Base-by-base conservation (phyloP, 768 basidiomycete genomes). In the Pisolithus sp. region DNA sequence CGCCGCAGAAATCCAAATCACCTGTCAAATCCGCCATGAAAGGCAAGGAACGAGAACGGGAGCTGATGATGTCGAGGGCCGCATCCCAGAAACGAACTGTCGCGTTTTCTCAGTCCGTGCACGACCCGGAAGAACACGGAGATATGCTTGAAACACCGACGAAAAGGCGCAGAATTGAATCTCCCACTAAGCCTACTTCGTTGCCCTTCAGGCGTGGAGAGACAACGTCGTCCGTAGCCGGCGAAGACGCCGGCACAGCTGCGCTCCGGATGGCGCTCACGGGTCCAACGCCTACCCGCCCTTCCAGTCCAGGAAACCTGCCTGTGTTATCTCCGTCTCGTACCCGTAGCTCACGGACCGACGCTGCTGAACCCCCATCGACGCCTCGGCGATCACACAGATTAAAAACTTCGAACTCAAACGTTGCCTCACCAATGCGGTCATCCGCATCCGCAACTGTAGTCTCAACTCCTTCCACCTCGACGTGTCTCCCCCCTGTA, bases 111-210 rank as follows among this genome's bases (percentile, higher is more conserved):
- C 49, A 28, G 12, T 18, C 44, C 8, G 57, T 58, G 18, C 43
- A 52, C 7, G 44, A 59, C 48, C 55, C 34, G 2, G 26, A 46
- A 66, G 41, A 70, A 48, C 17, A 64, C 20, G 38, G 65, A 23
- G 24, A 67, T 53, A 50, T 72, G 49, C 73, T 73, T 5, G 65
- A 68, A 46, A 72, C 77, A 5, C 77, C 77, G 0, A 70, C 67
- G 34, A 77, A 78, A 55, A 74, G 64, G 57, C 66, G 67, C 36
- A 74, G 67, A 49, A 44, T 65, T 2, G 66, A 66, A 8, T 44
- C 56, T 9, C 47, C 56, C 17, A 48, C 60, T 2, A 46, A 31
- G 26, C 52, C 2, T 54, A 57, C 49, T 12, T 41, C 17, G 24
- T 61, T 60, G 12, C 55, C 57, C 7, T 10, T 52, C 0, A 60